A percentile compares a stretch with the other conserved stretches of the same genome.
These are phyloP conservation scores for Gentiana dahurica DNA, from an alignment of 257 asterid genomes.

Conservation along the genomic window DNA sequence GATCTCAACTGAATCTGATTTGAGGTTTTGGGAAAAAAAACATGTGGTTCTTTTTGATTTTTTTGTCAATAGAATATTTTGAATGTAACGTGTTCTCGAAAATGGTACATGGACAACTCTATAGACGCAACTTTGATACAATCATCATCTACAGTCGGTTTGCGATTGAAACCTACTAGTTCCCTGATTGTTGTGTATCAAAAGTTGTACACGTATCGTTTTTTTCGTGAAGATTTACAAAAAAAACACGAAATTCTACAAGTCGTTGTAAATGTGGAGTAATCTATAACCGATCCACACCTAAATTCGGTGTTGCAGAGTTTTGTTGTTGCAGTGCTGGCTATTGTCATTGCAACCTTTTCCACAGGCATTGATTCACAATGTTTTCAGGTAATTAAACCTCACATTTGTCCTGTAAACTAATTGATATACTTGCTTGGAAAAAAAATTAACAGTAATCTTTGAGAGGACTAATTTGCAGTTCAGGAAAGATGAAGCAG, in stretches of 20 bases:
- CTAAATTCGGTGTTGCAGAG: slow-evolving; percentile 24
- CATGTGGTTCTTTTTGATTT: not conserved
- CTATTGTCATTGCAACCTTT: slow-evolving; percentile 44
- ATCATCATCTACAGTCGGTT: too few species aligned
- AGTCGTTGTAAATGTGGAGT: not conserved
- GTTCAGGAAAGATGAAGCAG: slow-evolving; percentile 30
- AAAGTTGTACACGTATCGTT: too few species aligned
- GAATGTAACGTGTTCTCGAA: too few species aligned
- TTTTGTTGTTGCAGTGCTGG: slow-evolving; percentile 37
- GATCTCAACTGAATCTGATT: slow-evolving; percentile 1
- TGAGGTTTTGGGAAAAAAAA: not conserved
- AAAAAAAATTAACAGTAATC: too few species aligned
- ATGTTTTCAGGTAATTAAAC: slow-evolving; percentile 35
- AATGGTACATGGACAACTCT: too few species aligned
- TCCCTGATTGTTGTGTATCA: too few species aligned
- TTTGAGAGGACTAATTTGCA: slow-evolving; percentile 16
- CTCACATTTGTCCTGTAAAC: slow-evolving; percentile 1
- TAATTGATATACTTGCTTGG: not conserved
- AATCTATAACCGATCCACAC: too few species aligned
- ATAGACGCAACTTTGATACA: too few species aligned
- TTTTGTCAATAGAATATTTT: too few species aligned
- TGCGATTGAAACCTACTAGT: too few species aligned
- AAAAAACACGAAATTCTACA: not conserved
- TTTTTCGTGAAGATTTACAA: not conserved
- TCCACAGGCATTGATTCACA: slow-evolving; percentile 45